Base-by-base conservation (phyloP, 2,329 filamentous ascomycete species). In the Dactylellina sp. region DNA sequence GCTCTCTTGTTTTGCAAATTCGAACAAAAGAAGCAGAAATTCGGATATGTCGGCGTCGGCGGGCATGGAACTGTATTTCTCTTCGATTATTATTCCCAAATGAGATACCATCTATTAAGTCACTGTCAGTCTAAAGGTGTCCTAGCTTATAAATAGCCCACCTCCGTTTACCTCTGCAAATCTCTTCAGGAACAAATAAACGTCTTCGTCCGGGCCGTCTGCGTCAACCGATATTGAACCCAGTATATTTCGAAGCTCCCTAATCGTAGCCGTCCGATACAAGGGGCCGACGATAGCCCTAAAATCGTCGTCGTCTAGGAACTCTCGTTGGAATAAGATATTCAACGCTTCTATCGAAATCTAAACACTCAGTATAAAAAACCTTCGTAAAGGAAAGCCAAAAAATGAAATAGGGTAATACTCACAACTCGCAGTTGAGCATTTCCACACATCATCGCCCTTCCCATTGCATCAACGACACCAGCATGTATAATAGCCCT, bases 131-230 rank as follows among this genome's bases (percentile, higher is more conserved):
- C 5, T 14, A 14, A 61, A 52, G 24, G 18, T 40, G n/a, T n/a
- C n/a, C n/a, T n/a, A n/a, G n/a, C n/a, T n/a, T n/a, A n/a, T n/a
- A n/a, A n/a, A n/a, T n/a, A n/a, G n/a, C 24, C 12, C 46, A 42
- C n/a, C 39, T 57, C 46, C 82, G 76, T 85, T 32, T 32, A 93
- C 91, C 86, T 99, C 95, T 0, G 93, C 93, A 50, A 98, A 87
- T 81, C 96, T 97, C 83, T 98, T 98, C 42, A 91, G 89, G 77
- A 97, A 88, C 63, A 92, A 88, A 80, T 99, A 98, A 80, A 93
- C 96, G 79, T 93, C 89, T 79, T 97, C 92, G 77, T 97, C 91
- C 70, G 97, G 88, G 77, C 97, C 90, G 71, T 91, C 87, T 1
- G 92, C 87, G 76, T 93, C 90, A 46, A 94, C 89, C 9, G 88